Evolutionary conservation across 2,329 filamentous ascomycete species (phyloP).

Genomic region (Diaporthe sp.): DNA sequence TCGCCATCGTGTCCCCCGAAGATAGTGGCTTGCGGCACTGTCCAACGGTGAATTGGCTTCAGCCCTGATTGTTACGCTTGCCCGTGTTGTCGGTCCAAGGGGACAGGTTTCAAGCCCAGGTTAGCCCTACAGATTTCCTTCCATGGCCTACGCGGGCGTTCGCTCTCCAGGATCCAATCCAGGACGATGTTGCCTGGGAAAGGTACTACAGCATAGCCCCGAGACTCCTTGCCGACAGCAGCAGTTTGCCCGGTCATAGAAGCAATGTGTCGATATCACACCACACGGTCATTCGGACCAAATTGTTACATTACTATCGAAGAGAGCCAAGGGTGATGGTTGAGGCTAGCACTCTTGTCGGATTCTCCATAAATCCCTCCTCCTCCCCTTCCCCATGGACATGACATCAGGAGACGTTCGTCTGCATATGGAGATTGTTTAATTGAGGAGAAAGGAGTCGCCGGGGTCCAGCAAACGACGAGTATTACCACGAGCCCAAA

Average conservation of each 20-base stretch:
- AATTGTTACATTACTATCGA: background rate
- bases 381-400: background rate
- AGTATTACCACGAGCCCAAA: slow-evolving; percentile 11
- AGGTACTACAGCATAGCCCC: background rate
- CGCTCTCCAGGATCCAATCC: background rate
- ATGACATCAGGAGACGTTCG: slow-evolving; percentile 9
- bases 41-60: background rate
- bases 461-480: background rate
- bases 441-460: background rate
- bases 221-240: background rate
- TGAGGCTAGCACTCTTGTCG: background rate
- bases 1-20: background rate
- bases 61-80: background rate
- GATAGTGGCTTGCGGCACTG: background rate
- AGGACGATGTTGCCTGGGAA: background rate
- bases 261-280: background rate
- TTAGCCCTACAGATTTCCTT: no score
- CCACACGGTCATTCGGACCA: slow-evolving; percentile 11
- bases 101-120: no score
- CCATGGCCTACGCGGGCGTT: background rate
- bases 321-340: background rate
- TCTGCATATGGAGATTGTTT: background rate
- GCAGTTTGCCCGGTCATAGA: background rate
- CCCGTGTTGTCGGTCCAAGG: background rate
- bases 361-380: background rate